Evolutionary conservation across 2,329 filamentous ascomycete species (phyloP), one percentile per base, ranked within the genome.

Genomic region (Fusarium avenaceum): DNA sequence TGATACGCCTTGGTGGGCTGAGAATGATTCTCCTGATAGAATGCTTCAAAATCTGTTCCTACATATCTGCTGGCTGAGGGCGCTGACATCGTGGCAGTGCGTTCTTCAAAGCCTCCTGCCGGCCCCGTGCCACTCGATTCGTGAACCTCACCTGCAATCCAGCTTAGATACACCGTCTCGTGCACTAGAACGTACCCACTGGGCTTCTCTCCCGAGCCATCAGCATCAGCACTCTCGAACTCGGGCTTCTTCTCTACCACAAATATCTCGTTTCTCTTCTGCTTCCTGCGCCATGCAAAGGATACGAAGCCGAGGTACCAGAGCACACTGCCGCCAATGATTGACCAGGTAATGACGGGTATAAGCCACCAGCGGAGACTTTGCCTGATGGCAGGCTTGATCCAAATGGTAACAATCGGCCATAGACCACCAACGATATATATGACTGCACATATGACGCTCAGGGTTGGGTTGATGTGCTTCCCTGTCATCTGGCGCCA

Each of bases 111-210:
- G 1, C 38, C 50, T 30, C 42, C 51, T 28, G 46, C 52, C 6
- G 49, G 39, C 3, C 57, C 65, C 7, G 67, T 52, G 14, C 62
- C 56, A 26, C 65, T 60, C 13, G 69, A 45, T 5, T 53, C 65
- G 22, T 73, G 63, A 14, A 73, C 72, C 49, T 79, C 77, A 17
- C 61, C 73, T 1, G 74, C 77, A 17, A 76, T 74, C 77, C 77
- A 79, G 45, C 75, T 75, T 15, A 78, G 56, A 49, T 77, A 79
- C 0, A 79, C 77, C 7, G 77, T 79, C 67, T 79, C 77, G n/a
- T 79, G 78, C 9, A 78, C 71, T 26, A 79, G 72, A 4, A 79
- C 72, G 28, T 79, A 73, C 0, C 77, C 77, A 9, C 59, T 61
- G 2, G 59, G 63, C 32, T 68, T 71, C 13, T 69, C 70, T 20